Evolutionary conservation across 495 filamentous ascomycete species (phyloP), one percentile per base, ranked within the genome.

Genomic region (Articulospora tetracladia): DNA sequence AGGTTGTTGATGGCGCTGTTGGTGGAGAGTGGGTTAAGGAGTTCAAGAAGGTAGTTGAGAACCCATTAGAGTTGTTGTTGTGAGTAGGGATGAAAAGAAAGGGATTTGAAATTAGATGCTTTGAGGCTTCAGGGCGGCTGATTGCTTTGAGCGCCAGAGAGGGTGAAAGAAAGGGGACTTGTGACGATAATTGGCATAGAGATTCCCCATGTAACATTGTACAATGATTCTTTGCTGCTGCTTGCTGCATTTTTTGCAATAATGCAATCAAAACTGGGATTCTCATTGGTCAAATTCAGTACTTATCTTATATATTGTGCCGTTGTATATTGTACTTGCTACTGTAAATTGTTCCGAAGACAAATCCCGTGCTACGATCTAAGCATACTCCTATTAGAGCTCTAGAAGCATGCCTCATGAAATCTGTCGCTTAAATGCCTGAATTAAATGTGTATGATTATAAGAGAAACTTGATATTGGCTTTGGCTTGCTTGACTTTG

Each of bases 11-110:
- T 61, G 94, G 94, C 57, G 95, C 94, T 41, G 93, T 98, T 50
- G 95, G 94, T 71, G 95, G 87, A 27, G 95, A 99, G 76, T 99
- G 93, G 87, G 91, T 99, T 76, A 82, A 83, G 73, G 95, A 95
- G 81, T 79, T 99, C 74, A 98, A 98, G 88, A 93, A 92, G 84
- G 87, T 93, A 55, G 80, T 98, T 32, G 95, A 99, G 85, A 96
- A 94, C 80, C 95, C 95, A 53, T 79, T 99, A 58, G 92, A 96
- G 77, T 79, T 99, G 66, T 77, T 98, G 68, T 82, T 99, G 70
- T 99, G 41, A 49, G 60, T 58, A 44, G 55, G 53, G 41, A 50
- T 50, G 47, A 24, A 24, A 50, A 3, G 15, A 13, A 32, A 32
- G 30, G 30, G 30, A 34, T 34, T 34, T 34, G 6, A 34, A 15